Conservation (phyloP, 495 filamentous ascomycete species). For the Evernia prunastri region DNA sequence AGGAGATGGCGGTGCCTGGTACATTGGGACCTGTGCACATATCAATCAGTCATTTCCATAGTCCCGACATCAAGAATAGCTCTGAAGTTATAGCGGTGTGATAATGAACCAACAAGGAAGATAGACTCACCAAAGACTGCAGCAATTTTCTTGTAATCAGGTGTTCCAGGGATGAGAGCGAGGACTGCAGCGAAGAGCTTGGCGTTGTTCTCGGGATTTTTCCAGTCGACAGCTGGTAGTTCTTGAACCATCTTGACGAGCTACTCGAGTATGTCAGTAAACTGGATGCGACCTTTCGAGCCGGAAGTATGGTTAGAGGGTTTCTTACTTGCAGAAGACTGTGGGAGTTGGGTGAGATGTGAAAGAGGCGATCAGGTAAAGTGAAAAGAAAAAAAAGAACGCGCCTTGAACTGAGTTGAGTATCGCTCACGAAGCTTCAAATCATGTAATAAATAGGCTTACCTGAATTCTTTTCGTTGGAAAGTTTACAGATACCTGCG, state of each 20-base stretch:
- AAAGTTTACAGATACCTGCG: not conserved
- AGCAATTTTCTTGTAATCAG: constrained; percentile 4
- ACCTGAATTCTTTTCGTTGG: not conserved
- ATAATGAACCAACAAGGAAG: not conserved
- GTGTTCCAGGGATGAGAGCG: not conserved
- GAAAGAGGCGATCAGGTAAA: not conserved
- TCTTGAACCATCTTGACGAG: constrained; percentile 16
- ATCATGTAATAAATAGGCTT: not conserved
- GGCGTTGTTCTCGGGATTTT: constrained; percentile 9
- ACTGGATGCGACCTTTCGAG: not conserved
- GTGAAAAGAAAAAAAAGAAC: not conserved
- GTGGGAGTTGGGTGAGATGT: not conserved
- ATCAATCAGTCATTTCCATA: not conserved
- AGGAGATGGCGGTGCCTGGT: not conserved
- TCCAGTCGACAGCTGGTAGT: constrained; percentile 15
- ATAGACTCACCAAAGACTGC: constrained; percentile 13
- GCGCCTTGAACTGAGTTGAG: not conserved
- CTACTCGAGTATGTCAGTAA: not conserved
- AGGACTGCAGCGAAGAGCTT: constrained; percentile 12
- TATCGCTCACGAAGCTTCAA: not conserved
- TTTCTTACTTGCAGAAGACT: not conserved
- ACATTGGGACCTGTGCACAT: constrained; percentile 7
- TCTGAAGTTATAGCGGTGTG: no score
- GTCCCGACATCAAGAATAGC: not conserved
- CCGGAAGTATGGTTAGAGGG: not conserved